Conservation (phyloP, 139 green algal genomes). For the Bryopsis sp. region DNA sequence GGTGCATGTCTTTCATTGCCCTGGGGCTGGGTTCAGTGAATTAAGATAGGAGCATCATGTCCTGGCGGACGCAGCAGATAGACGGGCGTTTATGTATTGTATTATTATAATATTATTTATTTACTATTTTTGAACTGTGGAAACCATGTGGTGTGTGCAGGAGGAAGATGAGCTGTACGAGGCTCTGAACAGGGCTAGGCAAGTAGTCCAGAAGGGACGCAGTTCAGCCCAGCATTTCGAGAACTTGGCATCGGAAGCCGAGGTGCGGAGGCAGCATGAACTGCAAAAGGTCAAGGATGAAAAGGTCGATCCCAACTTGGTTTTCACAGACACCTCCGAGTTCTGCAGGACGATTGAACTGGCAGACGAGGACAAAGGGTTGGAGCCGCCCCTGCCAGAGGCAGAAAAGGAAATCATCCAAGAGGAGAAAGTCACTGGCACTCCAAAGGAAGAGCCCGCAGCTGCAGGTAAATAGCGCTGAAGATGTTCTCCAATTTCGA, state of each 20-base stretch:
- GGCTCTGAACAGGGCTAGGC: background rate
- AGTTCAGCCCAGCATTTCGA: background rate
- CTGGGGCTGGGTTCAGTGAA: too few species aligned
- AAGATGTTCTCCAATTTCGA: background rate
- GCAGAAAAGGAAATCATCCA: background rate
- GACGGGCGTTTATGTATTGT: background rate
- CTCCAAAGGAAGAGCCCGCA: constrained; percentile 4
- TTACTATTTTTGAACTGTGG: background rate
- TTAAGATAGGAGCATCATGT: too few species aligned
- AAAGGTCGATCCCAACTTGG: constrained; percentile 1
- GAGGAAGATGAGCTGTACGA: constrained; percentile 16
- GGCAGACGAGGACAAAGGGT: background rate
- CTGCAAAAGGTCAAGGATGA: background rate
- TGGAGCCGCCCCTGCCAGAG: background rate
- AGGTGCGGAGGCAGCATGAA: background rate
- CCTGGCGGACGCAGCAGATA: too few species aligned
- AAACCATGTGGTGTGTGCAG: constrained; percentile 4
- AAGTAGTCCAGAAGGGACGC: background rate
- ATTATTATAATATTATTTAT: background rate
- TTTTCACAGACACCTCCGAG: constrained; percentile 19
- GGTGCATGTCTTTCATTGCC: too few species aligned
- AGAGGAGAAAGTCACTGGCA: background rate
- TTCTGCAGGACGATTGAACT: constrained; percentile 16
- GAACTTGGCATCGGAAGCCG: background rate
- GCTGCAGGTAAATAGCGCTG: background rate